phyloP scores from a whole-genome alignment of 1,284 basidiomycete species.

The Trametes pubescens region DNA sequence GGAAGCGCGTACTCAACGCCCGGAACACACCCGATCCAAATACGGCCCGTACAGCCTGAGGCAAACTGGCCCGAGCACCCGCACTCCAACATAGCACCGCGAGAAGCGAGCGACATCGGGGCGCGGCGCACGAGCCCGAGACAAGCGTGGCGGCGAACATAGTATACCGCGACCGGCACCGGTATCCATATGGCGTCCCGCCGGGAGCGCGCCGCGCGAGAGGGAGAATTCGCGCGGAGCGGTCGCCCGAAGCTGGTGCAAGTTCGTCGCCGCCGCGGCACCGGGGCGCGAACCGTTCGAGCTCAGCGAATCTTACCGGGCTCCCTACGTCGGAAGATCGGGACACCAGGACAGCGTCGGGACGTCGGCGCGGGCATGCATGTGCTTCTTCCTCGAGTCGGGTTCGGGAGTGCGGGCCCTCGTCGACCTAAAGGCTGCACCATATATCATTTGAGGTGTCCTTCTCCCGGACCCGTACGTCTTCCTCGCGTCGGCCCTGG shows the following conservation, averaged over 20 bases:
- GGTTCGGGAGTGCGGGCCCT: not conserved
- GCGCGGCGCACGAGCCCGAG: conserved; percentile 1
- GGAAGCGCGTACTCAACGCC: not conserved
- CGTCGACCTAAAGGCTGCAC: not conserved
- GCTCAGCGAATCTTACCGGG: not conserved
- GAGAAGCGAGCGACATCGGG: not conserved
- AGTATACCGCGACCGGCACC: not conserved
- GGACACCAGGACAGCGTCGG: not conserved
- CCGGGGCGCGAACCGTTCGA: conserved; percentile 9
- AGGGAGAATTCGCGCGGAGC: not conserved
- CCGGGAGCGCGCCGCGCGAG: no score
- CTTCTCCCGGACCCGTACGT: conserved; percentile 5
- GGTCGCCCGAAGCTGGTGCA: not conserved
- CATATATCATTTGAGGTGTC: not conserved
- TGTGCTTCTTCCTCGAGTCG: not conserved
- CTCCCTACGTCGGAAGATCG: not conserved
- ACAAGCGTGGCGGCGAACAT: conserved; percentile 3
- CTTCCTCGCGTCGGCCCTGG: not conserved
- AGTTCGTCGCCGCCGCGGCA: not conserved
- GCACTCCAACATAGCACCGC: not conserved
- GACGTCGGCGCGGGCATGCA: not conserved
- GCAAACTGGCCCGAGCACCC: not conserved
- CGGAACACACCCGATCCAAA: not conserved
- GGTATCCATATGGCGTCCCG: not conserved
- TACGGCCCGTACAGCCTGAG: not conserved